Conservation (phyloP, 306 rosid genomes). For the Glycine soja region DNA sequence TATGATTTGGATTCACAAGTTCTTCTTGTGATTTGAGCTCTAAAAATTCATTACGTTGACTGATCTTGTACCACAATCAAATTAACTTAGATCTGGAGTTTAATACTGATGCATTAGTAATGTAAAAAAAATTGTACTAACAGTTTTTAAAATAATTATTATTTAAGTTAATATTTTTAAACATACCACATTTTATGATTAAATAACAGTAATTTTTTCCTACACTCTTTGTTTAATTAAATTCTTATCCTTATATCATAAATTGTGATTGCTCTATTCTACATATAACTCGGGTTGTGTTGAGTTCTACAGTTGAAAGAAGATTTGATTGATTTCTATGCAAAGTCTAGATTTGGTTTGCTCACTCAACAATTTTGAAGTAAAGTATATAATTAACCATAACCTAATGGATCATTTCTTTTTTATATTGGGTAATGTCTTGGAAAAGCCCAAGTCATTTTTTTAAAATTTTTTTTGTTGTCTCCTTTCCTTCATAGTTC, state of each 20-base stretch:
- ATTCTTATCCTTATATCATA: background rate
- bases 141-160: background rate
- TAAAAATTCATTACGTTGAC: too few species aligned
- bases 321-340: background rate
- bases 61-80: too few species aligned
- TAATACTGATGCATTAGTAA: too few species aligned
- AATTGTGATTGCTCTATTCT: background rate
- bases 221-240: background rate
- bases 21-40: too few species aligned
- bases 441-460: background rate
- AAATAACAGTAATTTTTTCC: too few species aligned
- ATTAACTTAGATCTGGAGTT: too few species aligned
- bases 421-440: background rate
- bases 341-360: background rate
- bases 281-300: background rate
- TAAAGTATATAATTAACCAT: background rate
- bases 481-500: background rate
- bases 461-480: background rate
- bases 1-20: too few species aligned
- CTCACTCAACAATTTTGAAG: background rate
- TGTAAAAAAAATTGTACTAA: too few species aligned
- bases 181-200: too few species aligned
- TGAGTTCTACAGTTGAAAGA: background rate
- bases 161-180: background rate
- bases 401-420: background rate